Conservation (phyloP, 1,284 basidiomycete genomes). For the Irpex sp. region DNA sequence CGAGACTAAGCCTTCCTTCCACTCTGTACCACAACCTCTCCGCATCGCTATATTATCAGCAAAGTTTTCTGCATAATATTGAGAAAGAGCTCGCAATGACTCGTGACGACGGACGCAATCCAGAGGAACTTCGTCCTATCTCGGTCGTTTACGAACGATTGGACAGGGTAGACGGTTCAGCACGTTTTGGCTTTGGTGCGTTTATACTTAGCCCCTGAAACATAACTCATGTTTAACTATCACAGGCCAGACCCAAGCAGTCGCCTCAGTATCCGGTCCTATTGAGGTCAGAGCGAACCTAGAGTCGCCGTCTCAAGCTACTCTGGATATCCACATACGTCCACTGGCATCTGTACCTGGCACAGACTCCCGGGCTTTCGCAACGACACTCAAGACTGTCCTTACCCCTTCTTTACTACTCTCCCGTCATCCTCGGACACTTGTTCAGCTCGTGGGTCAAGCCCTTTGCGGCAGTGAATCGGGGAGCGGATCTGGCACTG, state of each 20-base stretch:
- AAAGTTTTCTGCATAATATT: not conserved
- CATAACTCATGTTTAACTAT: not conserved
- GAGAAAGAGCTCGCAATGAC: not conserved
- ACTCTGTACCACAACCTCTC: too few relatives aligned
- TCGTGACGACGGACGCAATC: slow-evolving; percentile 22
- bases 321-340: slow-evolving; percentile 67
- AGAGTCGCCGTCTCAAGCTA: slow-evolving; percentile 68
- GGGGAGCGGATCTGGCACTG: slow-evolving; percentile 23
- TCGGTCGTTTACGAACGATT: slow-evolving; percentile 40
- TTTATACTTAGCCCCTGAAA: not conserved
- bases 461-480: slow-evolving; percentile 38
- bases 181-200: slow-evolving; percentile 59
- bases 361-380: slow-evolving; percentile 59
- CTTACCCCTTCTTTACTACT: slow-evolving; percentile 61
- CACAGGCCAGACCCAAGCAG: slow-evolving; percentile 43
- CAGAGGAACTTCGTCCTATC: slow-evolving; percentile 25
- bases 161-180: slow-evolving; percentile 61
- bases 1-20: too few relatives aligned
- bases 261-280: slow-evolving; percentile 75
- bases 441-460: slow-evolving; percentile 71
- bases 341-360: slow-evolving; percentile 64
- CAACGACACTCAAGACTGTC: slow-evolving; percentile 46
- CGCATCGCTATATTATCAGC: too few relatives aligned
- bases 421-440: slow-evolving; percentile 59
- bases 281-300: slow-evolving; percentile 62